Percentiles rank a stretch among this genome's conserved stretches.
These are phyloP conservation scores for Ceratocystis albifundus DNA, from an alignment of 2,329 filamentous ascomycete species.

Conservation along the genomic window DNA sequence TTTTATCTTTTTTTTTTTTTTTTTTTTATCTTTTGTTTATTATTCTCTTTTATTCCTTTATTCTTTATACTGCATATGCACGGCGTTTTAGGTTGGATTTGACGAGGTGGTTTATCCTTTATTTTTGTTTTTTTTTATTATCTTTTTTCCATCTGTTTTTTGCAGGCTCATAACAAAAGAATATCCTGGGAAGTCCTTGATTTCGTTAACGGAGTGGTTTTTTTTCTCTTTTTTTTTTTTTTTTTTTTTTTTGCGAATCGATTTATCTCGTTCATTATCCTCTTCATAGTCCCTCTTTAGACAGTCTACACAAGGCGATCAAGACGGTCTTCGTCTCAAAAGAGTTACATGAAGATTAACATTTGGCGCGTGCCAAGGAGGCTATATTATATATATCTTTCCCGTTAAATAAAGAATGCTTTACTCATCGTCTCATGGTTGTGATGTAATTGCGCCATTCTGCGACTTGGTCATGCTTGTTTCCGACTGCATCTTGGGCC, in stretches of 20 bases:
- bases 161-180: neutral
- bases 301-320: too few relatives aligned
- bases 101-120: neutral
- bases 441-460: too few relatives aligned
- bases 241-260: neutral
- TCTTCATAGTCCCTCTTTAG: too few relatives aligned
- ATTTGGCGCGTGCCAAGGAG: too few relatives aligned
- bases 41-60: constrained; percentile 24
- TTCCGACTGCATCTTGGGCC: too few relatives aligned
- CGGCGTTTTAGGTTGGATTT: constrained; percentile 15
- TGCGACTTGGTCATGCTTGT: too few relatives aligned
- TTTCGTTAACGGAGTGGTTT: neutral
- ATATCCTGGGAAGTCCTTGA: neutral
- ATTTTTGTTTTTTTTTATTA: neutral
- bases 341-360: too few relatives aligned
- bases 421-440: too few relatives aligned
- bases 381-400: too few relatives aligned
- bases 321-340: too few relatives aligned
- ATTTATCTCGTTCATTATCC: too few relatives aligned
- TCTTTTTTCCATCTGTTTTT: neutral
- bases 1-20: neutral
- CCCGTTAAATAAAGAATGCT: too few relatives aligned
- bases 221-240: neutral
- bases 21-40: constrained; percentile 24
- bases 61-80: constrained; percentile 20